These are phyloP conservation scores for Rostrohypoxylon terebratum DNA, from an alignment of 495 filamentous ascomycete genomes.

Conservation along the genomic window DNA sequence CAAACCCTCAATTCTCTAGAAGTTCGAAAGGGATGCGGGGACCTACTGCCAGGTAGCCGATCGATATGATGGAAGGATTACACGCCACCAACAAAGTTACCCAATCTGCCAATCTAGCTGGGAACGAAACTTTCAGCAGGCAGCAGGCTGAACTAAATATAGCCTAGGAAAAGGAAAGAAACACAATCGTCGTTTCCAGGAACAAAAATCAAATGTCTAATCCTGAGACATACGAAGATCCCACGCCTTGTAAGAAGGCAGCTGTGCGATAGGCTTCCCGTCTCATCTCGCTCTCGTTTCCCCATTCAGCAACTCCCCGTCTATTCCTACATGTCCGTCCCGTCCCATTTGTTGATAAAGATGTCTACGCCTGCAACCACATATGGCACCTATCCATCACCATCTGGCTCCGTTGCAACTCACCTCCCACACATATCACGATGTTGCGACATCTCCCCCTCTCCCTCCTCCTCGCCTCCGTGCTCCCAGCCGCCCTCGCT, in stretches of 20 bases:
- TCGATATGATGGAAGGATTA: neutral
- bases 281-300: slow-evolving; percentile 10
- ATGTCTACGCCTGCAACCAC: neutral
- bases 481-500: slow-evolving; percentile 4
- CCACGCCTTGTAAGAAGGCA: neutral
- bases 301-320: slow-evolving; percentile 8
- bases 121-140: neutral
- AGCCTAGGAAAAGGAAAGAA: neutral
- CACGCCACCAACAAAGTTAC: neutral
- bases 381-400: neutral
- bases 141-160: neutral
- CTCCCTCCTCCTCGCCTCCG: neutral
- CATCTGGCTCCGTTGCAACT: neutral
- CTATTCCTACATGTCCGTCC: neutral
- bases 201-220: neutral
- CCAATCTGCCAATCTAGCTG: neutral
- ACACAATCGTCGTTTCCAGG: neutral
- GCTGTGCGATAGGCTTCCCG: neutral
- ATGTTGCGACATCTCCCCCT: slow-evolving; percentile 5
- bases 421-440: neutral
- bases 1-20: neutral
- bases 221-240: slow-evolving; percentile 4
- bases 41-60: neutral
- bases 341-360: neutral
- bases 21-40: neutral